These are phyloP conservation scores for Pyrenophora teres DNA, from an alignment of 2,329 filamentous ascomycete species.

Conservation along the genomic window DNA sequence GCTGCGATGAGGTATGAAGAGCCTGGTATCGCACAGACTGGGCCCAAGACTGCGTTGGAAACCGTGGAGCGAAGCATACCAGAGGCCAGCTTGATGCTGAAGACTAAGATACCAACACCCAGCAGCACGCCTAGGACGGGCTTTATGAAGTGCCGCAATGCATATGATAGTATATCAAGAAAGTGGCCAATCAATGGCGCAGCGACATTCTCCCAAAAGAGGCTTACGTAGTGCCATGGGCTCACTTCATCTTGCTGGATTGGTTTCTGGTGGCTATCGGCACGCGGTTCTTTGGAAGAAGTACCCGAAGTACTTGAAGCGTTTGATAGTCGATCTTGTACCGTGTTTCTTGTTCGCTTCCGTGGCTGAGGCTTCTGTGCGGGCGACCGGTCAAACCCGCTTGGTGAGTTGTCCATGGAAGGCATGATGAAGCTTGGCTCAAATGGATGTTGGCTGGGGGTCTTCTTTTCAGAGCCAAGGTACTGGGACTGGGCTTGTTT, in stretches of 20 bases:
- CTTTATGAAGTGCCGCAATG: constrained; percentile 65
- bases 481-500: constrained; percentile 20
- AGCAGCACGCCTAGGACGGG: constrained; percentile 64
- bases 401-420: constrained; percentile 27
- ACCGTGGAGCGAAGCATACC: constrained; percentile 67
- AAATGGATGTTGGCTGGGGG: constrained; percentile 24
- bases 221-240: constrained; percentile 29
- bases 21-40: constrained; percentile 72
- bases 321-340: not conserved
- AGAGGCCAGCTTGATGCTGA: constrained; percentile 60
- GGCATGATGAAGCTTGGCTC: constrained; percentile 54
- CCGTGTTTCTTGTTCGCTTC: constrained; percentile 1
- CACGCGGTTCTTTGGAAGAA: constrained; percentile 3
- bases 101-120: constrained; percentile 57
- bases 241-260: constrained; percentile 19
- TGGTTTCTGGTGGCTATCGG: not conserved
- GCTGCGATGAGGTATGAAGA: constrained; percentile 67
- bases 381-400: constrained; percentile 16
- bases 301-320: constrained; percentile 6
- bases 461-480: constrained; percentile 9
- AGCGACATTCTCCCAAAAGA: constrained; percentile 41
- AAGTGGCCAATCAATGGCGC: constrained; percentile 54
- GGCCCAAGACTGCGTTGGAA: constrained; percentile 67
- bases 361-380: constrained; percentile 1
- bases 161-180: constrained; percentile 61